A percentile compares a stretch with the other conserved stretches of the same genome.
Conservation (phyloP, 1,139 yeast species). For the Magnusiomyces sp. region DNA sequence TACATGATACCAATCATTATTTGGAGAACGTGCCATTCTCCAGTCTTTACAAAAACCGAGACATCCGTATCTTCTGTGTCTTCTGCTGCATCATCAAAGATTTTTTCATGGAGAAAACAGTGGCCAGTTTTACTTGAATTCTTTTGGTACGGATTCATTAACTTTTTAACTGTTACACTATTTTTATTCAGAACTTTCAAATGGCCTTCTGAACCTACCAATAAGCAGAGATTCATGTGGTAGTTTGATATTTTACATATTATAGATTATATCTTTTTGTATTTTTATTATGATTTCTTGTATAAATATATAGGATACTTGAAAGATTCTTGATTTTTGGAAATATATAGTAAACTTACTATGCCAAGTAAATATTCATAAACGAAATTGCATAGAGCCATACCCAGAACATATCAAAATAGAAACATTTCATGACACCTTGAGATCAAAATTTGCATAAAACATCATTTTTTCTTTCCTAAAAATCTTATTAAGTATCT, state of each 20-base stretch:
- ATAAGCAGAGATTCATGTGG: conserved; percentile 81
- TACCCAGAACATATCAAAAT: too few relatives aligned
- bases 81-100: conserved; percentile 22
- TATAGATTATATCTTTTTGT: not conserved
- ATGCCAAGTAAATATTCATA: too few relatives aligned
- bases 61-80: not conserved
- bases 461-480: too few relatives aligned
- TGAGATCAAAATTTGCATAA: too few relatives aligned
- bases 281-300: not conserved
- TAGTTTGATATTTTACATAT: conserved; percentile 43
- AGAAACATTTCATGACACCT: too few relatives aligned
- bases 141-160: conserved; percentile 50
- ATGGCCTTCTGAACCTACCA: conserved; percentile 56
- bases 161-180: conserved; percentile 43
- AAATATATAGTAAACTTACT: too few relatives aligned
- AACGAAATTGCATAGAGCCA: too few relatives aligned
- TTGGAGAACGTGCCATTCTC: conserved; percentile 39
- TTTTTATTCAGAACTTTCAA: conserved; percentile 55
- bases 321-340: too few relatives aligned
- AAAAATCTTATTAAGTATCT: too few relatives aligned
- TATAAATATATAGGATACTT: not conserved
- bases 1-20: conserved; percentile 72
- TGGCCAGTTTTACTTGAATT: conserved; percentile 39
- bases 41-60: conserved; percentile 25
- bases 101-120: conserved; percentile 19